phyloP scores from a whole-genome alignment of 2,329 filamentous ascomycete genomes.

The Apiospora koreana region DNA sequence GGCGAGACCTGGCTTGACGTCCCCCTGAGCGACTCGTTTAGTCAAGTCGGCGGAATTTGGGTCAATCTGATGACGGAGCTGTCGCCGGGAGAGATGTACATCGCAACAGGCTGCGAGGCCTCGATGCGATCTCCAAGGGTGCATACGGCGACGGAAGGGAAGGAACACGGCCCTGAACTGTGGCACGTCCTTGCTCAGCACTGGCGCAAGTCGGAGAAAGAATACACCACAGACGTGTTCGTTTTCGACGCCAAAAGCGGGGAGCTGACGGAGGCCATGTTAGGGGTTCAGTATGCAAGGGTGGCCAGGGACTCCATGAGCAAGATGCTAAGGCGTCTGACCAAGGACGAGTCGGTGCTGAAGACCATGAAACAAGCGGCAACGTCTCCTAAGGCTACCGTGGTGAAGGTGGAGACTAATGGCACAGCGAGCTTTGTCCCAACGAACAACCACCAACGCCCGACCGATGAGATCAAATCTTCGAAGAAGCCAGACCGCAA shows the following conservation, averaged over 20 bases:
- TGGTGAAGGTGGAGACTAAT: too few species aligned
- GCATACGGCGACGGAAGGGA: background rate
- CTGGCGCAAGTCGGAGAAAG: background rate
- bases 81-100: constrained; percentile 30
- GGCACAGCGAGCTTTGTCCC: too few species aligned
- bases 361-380: too few species aligned
- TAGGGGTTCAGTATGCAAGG: constrained; percentile 34
- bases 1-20: constrained; percentile 15
- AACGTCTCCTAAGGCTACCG: too few species aligned
- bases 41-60: constrained; percentile 39
- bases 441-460: too few species aligned
- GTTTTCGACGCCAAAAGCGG: constrained; percentile 34
- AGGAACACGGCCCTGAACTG: background rate
- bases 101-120: constrained; percentile 32
- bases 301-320: background rate
- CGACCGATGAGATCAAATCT: too few species aligned
- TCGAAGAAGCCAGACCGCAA: too few species aligned
- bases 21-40: constrained; percentile 32
- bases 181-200: background rate
- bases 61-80: constrained; percentile 37
- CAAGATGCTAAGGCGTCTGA: background rate
- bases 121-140: constrained; percentile 33
- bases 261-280: constrained; percentile 33
- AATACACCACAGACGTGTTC: constrained; percentile 35
- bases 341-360: background rate